Percentiles rank a stretch among this genome's conserved stretches.
These are phyloP conservation scores for Westerdykella sp. DNA, from an alignment of 2,329 filamentous ascomycete species.

Conservation along the genomic window DNA sequence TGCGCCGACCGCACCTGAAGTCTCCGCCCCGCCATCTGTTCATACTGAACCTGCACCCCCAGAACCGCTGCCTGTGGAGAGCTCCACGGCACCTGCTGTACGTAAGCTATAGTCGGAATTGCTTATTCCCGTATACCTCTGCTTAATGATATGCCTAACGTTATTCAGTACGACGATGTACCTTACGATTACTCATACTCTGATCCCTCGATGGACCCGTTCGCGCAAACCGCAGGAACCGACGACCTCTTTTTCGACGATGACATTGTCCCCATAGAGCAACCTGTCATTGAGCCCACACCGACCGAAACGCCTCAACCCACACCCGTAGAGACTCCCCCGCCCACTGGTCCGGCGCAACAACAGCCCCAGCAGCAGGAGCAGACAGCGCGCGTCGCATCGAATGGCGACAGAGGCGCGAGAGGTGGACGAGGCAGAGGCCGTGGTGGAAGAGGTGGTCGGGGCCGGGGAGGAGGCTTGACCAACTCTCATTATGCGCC, in stretches of 20 bases:
- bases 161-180: slow-evolving; percentile 5
- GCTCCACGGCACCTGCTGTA: slow-evolving; percentile 10
- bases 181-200: slow-evolving; percentile 25
- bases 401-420: slow-evolving; percentile 23
- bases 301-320: slow-evolving; percentile 18
- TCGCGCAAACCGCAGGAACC: slow-evolving; percentile 46
- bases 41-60: neutral
- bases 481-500: slow-evolving; percentile 3
- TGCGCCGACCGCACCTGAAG: neutral
- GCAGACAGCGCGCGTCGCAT: slow-evolving; percentile 21
- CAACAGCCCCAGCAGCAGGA: slow-evolving; percentile 13
- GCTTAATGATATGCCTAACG: no score
- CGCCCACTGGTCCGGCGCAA: slow-evolving; percentile 15
- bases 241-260: slow-evolving; percentile 49
- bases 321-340: slow-evolving; percentile 13
- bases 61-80: slow-evolving; percentile 8
- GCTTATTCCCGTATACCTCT: no score
- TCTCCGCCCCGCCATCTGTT: neutral
- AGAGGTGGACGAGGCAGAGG: slow-evolving; percentile 20
- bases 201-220: slow-evolving; percentile 37
- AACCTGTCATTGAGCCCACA: slow-evolving; percentile 36
- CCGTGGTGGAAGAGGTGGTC: slow-evolving; percentile 5
- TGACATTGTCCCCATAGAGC: slow-evolving; percentile 44
- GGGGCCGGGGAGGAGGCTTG: slow-evolving; percentile 9
- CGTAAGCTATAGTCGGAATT: no score